A percentile compares a stretch with the other conserved stretches of the same genome.
These are phyloP conservation scores for Megacollybia marginata DNA, from an alignment of 768 basidiomycete species.

Conservation along the genomic window DNA sequence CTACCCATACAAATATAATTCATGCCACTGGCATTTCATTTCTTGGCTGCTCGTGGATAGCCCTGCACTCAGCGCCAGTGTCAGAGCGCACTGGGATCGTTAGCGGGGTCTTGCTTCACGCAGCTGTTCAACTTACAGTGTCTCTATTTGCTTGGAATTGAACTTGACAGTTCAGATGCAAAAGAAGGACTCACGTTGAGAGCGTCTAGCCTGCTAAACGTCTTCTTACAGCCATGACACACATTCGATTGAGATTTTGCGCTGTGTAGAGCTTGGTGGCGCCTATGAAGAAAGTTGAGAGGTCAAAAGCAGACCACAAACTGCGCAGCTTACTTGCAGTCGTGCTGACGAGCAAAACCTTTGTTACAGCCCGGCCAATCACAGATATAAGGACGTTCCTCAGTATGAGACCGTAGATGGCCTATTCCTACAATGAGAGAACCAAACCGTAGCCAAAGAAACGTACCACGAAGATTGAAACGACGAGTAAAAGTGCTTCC, in stretches of 20 bases:
- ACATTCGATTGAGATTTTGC: slow-evolving; percentile 78
- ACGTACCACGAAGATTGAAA: slow-evolving; percentile 76
- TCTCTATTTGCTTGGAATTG: slow-evolving; percentile 39
- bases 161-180: neutral
- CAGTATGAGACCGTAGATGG: slow-evolving; percentile 91
- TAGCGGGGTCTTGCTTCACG: slow-evolving; percentile 17
- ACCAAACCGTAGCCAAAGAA: slow-evolving; percentile 4
- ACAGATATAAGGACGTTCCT: slow-evolving; percentile 91
- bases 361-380: slow-evolving; percentile 93
- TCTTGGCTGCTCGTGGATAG: slow-evolving; percentile 24
- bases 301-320: slow-evolving; percentile 3
- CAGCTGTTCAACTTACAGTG: slow-evolving; percentile 53
- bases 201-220: slow-evolving; percentile 90
- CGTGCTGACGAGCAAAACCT: slow-evolving; percentile 91
- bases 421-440: slow-evolving; percentile 35
- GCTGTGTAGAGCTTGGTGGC: slow-evolving; percentile 86
- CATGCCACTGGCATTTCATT: slow-evolving; percentile 1
- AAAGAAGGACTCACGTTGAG: slow-evolving; percentile 66
- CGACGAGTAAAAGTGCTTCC: slow-evolving; percentile 95
- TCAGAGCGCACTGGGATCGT: slow-evolving; percentile 66
- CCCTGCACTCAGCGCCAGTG: slow-evolving; percentile 72
- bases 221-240: slow-evolving; percentile 90
- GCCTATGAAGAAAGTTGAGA: slow-evolving; percentile 32
- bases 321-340: slow-evolving; percentile 75
- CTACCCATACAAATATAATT: too few species aligned